phyloP scores from a whole-genome alignment of 371 early-diverging fungal genomes.

The Phascolomyces articulosus region DNA sequence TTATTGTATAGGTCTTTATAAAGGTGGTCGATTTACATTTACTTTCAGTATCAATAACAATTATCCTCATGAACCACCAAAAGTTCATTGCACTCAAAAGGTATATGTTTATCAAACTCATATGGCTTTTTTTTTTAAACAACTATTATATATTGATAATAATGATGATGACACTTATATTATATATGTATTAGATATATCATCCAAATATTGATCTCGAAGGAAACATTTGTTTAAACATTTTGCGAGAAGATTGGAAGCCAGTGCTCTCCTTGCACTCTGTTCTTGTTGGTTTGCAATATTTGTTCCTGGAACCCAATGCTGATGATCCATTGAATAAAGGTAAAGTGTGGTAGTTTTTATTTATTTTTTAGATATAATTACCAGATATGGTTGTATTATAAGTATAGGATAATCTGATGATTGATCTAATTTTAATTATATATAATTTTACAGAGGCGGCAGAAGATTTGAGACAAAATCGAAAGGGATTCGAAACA shows the following conservation, averaged over 20 bases:
- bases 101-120: conserved; percentile 41
- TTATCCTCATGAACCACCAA: conserved; percentile 99
- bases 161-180: background rate
- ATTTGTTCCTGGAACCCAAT: conserved; percentile 97
- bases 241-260: conserved; percentile 99
- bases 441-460: conserved; percentile 60
- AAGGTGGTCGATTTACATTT: conserved; percentile 92
- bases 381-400: background rate
- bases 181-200: conserved; percentile 69
- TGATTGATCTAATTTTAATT: too few relatives aligned
- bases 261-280: conserved; percentile 98
- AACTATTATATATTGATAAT: too few relatives aligned
- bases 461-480: conserved; percentile 71
- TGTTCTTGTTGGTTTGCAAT: conserved; percentile 94
- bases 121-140: too few relatives aligned
- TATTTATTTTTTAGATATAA: background rate
- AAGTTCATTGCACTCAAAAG: conserved; percentile 93
- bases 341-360: conserved; percentile 53
- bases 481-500: conserved; percentile 64
- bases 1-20: conserved; percentile 90
- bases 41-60: conserved; percentile 88
- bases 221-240: conserved; percentile 98
- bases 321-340: conserved; percentile 99
- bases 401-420: background rate
- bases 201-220: conserved; percentile 99